Conservation (phyloP, 148 eudicot species). For the Polygonum maritimum region DNA sequence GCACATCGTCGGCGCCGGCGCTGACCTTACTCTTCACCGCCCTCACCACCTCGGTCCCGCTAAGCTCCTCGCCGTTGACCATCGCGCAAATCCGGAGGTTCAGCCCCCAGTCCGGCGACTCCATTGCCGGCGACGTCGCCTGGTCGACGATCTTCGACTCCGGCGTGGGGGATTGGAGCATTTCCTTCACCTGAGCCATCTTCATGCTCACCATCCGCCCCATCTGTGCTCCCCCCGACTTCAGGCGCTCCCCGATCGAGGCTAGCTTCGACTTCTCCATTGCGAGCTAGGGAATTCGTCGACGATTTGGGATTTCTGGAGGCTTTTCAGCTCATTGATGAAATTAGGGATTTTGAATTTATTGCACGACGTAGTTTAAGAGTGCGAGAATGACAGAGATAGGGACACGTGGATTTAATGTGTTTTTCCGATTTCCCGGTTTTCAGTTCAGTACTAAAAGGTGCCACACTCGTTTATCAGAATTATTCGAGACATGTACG, state of each 20-base stretch:
- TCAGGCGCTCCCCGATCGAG: conserved; percentile 63
- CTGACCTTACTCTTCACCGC: conserved; percentile 59
- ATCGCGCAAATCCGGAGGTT: conserved; percentile 67
- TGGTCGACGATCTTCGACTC: conserved; percentile 83
- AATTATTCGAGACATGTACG: too few species aligned
- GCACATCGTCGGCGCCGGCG: conserved; percentile 22
- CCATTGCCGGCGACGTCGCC: conserved; percentile 48
- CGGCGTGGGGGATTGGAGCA: conserved; percentile 62
- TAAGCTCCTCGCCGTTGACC: conserved; percentile 46
- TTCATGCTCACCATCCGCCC: conserved; percentile 51
- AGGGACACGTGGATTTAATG: background rate
- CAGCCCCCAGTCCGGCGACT: conserved; percentile 77
- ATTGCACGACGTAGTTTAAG: too few species aligned
- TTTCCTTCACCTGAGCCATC: conserved; percentile 39
- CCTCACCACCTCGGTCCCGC: conserved; percentile 58
- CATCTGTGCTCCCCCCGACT: conserved; percentile 59
- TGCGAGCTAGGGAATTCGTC: background rate
- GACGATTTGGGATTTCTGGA: background rate
- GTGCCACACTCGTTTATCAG: too few species aligned
- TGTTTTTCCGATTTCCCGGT: too few species aligned
- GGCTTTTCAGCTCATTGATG: background rate
- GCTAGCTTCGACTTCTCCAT: conserved; percentile 65
- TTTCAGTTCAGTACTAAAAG: too few species aligned
- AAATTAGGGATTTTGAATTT: background rate
- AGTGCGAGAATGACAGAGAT: background rate